Evolutionary conservation across 2,329 filamentous ascomycete species (phyloP), one percentile per base, ranked within the genome.

Genomic region (Chaetomiaceae sp.): DNA sequence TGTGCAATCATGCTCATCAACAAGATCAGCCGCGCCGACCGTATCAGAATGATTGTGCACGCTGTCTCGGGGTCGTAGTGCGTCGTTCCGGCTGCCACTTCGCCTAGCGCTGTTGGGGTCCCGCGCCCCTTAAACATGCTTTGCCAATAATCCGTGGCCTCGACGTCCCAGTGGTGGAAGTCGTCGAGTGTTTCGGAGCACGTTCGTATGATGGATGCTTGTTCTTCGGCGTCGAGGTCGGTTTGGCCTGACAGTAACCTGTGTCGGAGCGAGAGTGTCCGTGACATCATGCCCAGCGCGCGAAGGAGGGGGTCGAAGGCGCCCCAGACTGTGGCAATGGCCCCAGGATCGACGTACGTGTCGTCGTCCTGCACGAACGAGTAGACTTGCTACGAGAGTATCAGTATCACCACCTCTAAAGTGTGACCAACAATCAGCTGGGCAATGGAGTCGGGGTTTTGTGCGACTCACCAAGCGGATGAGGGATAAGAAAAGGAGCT

Each of bases 41-140:
- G 60, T 3, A 67, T 50, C 9, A 68, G 46, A 19, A 67, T 62
- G 30, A 67, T 63, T 23, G 58, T 66, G 46, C 65, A 68, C 0
- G 65, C 65, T 8, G 65, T 67, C 41, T 66, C 63, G 2, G 58
- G 54, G 37, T 67, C 65, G 48, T 60, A 67, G 46, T 60, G 58
- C 3, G 43, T 55, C 4, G 34, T 51, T 2, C 46, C 55, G 1
- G 55, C 48, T 4, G 38, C 51, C 31, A 65, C 57, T 17, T 63
- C 54, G 4, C 65, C 65, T 4, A 67, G 55, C 1, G 53, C 50
- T 1, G 61, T 64, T 5, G 65, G 65, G 2, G 59, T 50, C 2
- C 53, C 55, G 14, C 63, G 64, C 0, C 58, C 59, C 37, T 65
- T 58, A 6, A 67, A 67, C 4, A 57, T 65, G 42, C 17, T 59